These are phyloP conservation scores for Nothopassalora personata DNA, from an alignment of 2,329 filamentous ascomycete genomes.

Conservation along the genomic window DNA sequence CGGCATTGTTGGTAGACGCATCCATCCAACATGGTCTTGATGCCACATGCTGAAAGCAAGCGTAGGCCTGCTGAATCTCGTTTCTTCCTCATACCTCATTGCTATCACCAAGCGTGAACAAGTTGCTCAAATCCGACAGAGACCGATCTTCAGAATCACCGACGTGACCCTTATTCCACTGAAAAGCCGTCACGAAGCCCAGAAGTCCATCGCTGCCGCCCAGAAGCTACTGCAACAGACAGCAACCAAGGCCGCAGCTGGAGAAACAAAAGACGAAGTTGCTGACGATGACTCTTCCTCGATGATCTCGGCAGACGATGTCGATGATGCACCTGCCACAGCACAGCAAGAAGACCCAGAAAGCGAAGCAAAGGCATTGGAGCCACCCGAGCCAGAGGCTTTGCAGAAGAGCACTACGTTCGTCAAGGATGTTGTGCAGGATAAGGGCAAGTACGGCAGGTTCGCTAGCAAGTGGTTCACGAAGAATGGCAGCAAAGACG, in stretches of 20 bases:
- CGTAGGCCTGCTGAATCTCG: constrained; percentile 75
- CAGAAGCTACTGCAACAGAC: constrained; percentile 37
- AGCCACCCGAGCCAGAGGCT: constrained; percentile 31
- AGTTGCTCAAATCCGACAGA: constrained; percentile 79
- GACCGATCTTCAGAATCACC: constrained; percentile 78
- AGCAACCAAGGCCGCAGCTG: constrained; percentile 19
- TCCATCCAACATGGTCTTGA: background rate
- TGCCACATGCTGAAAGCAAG: constrained; percentile 7
- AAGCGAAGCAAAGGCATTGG: constrained; percentile 27
- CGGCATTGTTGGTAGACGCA: constrained; percentile 52
- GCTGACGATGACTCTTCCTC: constrained; percentile 28
- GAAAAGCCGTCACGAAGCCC: constrained; percentile 67
- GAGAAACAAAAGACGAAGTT: constrained; percentile 29
- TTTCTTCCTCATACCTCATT: constrained; percentile 75
- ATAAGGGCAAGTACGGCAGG: constrained; percentile 75
- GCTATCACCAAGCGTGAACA: constrained; percentile 81
- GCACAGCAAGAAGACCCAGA: constrained; percentile 17
- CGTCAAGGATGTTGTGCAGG: constrained; percentile 81
- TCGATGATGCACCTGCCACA: constrained; percentile 23
- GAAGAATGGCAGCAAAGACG: constrained; percentile 70
- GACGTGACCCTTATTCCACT: constrained; percentile 89
- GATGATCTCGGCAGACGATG: constrained; percentile 30
- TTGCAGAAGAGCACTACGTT: constrained; percentile 55
- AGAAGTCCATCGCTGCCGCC: constrained; percentile 63
- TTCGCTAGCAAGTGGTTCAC: constrained; percentile 93